These are phyloP conservation scores for Zostera marina DNA, from an alignment of 116 monocot species.

Conservation along the genomic window DNA sequence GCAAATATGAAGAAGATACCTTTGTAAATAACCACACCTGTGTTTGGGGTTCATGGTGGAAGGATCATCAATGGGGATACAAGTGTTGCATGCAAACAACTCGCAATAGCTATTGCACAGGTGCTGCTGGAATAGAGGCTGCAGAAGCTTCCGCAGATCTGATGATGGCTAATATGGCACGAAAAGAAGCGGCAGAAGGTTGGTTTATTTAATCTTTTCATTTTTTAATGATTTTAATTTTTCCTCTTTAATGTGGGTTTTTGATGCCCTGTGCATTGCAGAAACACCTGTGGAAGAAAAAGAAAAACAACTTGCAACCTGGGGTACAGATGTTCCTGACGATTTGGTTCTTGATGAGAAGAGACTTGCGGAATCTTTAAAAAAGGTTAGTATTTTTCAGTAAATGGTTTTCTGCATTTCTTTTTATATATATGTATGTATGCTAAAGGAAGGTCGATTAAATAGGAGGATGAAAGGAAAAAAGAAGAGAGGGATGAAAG, in stretches of 20 bases:
- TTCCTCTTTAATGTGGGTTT: not conserved
- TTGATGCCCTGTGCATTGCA: slow-evolving; percentile 11
- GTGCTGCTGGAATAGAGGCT: slow-evolving; percentile 90
- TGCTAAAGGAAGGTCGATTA: not conserved
- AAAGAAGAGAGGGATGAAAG: slow-evolving; percentile 91
- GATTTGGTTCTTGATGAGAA: slow-evolving; percentile 78
- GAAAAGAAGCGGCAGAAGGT: slow-evolving; percentile 84
- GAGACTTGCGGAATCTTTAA: slow-evolving; percentile 49
- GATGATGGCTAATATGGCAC: slow-evolving; percentile 77
- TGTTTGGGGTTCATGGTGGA: slow-evolving; percentile 99
- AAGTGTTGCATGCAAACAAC: slow-evolving; percentile 75
- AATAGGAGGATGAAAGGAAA: slow-evolving; percentile 73
- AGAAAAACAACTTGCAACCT: slow-evolving; percentile 65
- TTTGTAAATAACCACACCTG: slow-evolving; percentile 73
- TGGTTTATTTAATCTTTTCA: slow-evolving; percentile 2
- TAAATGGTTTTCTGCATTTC: no score
- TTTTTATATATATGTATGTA: no score
- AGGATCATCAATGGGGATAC: slow-evolving; percentile 94
- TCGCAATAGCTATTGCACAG: slow-evolving; percentile 92
- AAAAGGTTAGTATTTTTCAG: slow-evolving; percentile 32
- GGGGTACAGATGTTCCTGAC: slow-evolving; percentile 92
- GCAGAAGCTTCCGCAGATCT: slow-evolving; percentile 79
- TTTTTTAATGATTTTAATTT: not conserved
- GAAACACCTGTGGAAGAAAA: slow-evolving; percentile 33
- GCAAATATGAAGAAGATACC: slow-evolving; percentile 88